phyloP scores from a whole-genome alignment of 75 land plant species.

The Cunninghamia lanceolata region DNA sequence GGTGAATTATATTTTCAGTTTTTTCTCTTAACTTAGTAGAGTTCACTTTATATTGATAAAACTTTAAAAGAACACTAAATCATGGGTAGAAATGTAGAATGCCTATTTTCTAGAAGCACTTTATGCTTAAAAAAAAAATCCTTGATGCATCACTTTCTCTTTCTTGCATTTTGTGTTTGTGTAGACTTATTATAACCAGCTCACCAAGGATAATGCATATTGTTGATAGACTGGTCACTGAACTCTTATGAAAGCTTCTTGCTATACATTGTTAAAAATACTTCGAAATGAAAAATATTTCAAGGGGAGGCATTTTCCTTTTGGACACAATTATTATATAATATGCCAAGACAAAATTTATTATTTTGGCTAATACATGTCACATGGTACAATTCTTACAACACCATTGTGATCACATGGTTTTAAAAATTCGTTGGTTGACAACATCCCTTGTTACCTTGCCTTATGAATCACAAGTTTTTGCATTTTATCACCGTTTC shows the following conservation, averaged over 20 bases:
- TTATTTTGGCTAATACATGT: background rate
- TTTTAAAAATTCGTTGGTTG: background rate
- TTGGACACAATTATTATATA: background rate
- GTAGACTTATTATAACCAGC: background rate
- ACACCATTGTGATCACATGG: background rate
- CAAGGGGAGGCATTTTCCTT: background rate
- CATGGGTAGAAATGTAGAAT: background rate
- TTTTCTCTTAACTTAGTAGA: background rate
- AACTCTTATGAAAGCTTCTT: background rate
- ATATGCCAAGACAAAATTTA: background rate
- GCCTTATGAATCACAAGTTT: background rate
- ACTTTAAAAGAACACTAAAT: background rate
- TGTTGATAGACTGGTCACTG: background rate
- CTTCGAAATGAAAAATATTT: background rate
- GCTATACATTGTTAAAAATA: background rate
- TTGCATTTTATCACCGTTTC: background rate
- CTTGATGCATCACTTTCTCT: background rate
- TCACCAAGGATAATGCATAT: background rate
- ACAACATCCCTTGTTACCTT: background rate
- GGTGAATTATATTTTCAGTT: background rate
- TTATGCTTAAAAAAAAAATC: background rate
- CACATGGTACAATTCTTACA: background rate
- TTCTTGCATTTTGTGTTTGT: background rate
- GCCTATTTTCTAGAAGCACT: background rate
- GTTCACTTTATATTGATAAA: background rate